These are phyloP conservation scores for Vicia sativa DNA, from an alignment of 306 rosid genomes.

Conservation along the genomic window DNA sequence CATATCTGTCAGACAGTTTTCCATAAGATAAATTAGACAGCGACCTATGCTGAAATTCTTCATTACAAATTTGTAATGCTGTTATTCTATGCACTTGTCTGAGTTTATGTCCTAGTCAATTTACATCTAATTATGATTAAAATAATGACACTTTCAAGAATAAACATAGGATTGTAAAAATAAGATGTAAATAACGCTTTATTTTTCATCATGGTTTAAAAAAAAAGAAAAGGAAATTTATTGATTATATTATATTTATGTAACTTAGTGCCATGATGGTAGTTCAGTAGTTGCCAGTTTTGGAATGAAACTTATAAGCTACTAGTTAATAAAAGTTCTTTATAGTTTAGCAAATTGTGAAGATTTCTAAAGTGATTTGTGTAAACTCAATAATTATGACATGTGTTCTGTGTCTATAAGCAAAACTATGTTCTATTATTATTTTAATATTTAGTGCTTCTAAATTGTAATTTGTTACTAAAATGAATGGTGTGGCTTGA, in stretches of 20 bases:
- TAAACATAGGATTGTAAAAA: background rate
- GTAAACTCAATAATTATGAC: background rate
- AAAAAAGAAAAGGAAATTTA: too few relatives aligned
- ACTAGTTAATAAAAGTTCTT: background rate
- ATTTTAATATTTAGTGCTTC: background rate
- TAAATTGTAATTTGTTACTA: background rate
- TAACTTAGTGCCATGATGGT: background rate
- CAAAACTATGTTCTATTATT: too few relatives aligned
- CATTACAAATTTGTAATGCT: slow-evolving; percentile 31
- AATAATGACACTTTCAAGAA: background rate
- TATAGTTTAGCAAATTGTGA: too few relatives aligned
- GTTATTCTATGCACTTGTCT: slow-evolving; percentile 29
- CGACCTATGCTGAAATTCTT: slow-evolving; percentile 33
- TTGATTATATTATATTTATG: background rate
- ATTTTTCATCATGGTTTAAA: too few relatives aligned
- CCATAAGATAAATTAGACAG: slow-evolving; percentile 35
- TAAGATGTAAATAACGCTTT: background rate
- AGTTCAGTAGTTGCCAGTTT: background rate
- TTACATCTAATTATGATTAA: slow-evolving; percentile 25
- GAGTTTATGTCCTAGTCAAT: background rate
- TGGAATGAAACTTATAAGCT: background rate
- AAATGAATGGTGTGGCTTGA: background rate
- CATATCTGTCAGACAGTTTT: slow-evolving; percentile 14
- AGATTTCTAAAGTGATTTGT: background rate
- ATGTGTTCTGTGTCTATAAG: background rate